Evolutionary conservation across 2,329 filamentous ascomycete genomes (phyloP), one percentile per base, ranked within the genome.

Genomic region (Cyphellophora attinorum): DNA sequence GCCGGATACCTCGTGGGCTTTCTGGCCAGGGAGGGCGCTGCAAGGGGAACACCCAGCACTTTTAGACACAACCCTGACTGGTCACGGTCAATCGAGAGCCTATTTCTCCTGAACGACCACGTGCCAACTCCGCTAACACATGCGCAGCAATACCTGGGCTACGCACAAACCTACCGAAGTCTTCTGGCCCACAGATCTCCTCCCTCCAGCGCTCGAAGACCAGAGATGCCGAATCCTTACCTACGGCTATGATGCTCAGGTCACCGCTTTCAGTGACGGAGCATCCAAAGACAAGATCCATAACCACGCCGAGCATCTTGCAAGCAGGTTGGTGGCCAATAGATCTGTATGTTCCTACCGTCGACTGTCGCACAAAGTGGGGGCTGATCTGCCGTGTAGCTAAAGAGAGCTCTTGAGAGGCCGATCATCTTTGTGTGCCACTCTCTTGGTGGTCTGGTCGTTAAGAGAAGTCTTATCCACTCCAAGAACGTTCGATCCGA

Each of bases 361-460:
- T 8, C 21, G 21, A 25, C n/a, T 16, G 12, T 30, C 11, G 11
- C 23, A 30, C 14, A 34, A 19, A 5, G 19, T 23, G 3, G 13
- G 23, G 14, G 15, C 17, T 14, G 21, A 14, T 5, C 27, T 6
- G 14, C 35, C 42, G 34, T 43, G 11, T 52, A 60, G 61, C 49
- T 59, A 31, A 55, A 55, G 40, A 46, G 69, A 34, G 73, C 72
- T 4, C 59, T 63, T 19, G 64, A 68, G 15, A 74, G 77, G 29
- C 79, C 81, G 4, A 82, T 88, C 46, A 77, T 88, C 41, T 88
- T 81, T 65, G 72, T 86, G 21, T 79, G 72, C 33, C 81, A 86
- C 55, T 82, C 79, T 34, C 62, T 86, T 2, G 82, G 81, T 3
- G 82, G 81, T 5, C 73, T 85, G 39, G 61, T 86, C 2, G 69